These are phyloP conservation scores for Chaetoceros tenuissimus DNA, from an alignment of 108 stramenopile species.

Conservation along the genomic window DNA sequence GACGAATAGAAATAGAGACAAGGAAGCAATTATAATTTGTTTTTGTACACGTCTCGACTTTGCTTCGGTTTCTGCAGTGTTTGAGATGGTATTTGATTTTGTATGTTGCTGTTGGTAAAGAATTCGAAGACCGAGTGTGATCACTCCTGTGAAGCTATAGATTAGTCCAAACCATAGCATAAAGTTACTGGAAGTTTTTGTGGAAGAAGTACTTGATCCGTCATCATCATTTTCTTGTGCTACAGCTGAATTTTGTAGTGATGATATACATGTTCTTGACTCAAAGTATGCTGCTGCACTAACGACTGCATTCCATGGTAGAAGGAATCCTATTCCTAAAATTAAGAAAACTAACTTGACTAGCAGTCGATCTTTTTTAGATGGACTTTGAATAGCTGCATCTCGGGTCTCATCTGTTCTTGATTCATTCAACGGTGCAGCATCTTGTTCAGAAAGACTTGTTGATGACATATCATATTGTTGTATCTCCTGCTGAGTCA, in stretches of 20 bases:
- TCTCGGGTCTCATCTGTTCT: no score
- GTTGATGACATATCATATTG: no score
- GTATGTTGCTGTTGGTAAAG: background rate
- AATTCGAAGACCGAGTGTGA: slow-evolving; percentile 22
- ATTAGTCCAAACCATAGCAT: slow-evolving; percentile 41
- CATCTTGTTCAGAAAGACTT: no score
- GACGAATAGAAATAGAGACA: slow-evolving; percentile 27
- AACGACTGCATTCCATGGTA: slow-evolving; percentile 68
- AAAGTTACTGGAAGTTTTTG: slow-evolving; percentile 6
- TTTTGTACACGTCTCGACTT: background rate
- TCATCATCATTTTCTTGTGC: slow-evolving; percentile 10
- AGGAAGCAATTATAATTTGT: slow-evolving; percentile 20
- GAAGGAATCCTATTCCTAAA: slow-evolving; percentile 44
- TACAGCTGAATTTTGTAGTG: no score
- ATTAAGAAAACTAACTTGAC: slow-evolving; percentile 24
- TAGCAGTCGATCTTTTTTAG: background rate
- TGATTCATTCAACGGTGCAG: no score
- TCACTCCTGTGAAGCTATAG: slow-evolving; percentile 36
- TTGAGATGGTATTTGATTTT: background rate
- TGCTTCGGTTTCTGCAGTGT: background rate
- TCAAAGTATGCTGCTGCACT: slow-evolving; percentile 50
- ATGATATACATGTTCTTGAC: slow-evolving; percentile 23
- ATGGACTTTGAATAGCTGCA: no score
- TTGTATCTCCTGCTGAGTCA: no score
- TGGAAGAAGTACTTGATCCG: background rate